Conservation (phyloP, 768 basidiomycete species). For the Boletus tomentosulus region DNA sequence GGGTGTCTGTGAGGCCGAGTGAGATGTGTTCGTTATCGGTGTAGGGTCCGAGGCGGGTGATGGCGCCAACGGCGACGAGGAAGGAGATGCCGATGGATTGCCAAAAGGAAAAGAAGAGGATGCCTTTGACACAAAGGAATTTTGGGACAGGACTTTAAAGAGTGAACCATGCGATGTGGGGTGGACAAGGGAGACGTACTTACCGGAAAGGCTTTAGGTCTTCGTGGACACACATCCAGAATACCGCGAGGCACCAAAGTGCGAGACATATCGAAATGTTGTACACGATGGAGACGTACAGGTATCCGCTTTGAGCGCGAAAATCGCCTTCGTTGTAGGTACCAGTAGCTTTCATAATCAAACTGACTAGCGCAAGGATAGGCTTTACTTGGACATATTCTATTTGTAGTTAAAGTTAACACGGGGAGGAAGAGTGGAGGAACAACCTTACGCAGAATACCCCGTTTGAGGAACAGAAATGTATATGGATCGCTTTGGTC, state of each 20-base stretch:
- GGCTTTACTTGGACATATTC: slow-evolving; percentile 99
- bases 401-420: slow-evolving; percentile 30
- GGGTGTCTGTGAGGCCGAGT: slow-evolving; percentile 80
- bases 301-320: slow-evolving; percentile 79
- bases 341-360: slow-evolving; percentile 81
- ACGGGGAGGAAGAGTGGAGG: background rate
- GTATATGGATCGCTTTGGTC: slow-evolving; percentile 95
- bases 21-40: slow-evolving; percentile 87
- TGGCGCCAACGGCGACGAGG: slow-evolving; percentile 77
- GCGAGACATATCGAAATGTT: slow-evolving; percentile 76
- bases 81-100: slow-evolving; percentile 84
- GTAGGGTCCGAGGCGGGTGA: slow-evolving; percentile 81
- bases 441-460: slow-evolving; percentile 73
- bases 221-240: slow-evolving; percentile 89
- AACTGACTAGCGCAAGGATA: slow-evolving; percentile 73
- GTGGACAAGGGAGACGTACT: slow-evolving; percentile 15
- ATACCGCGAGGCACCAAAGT: slow-evolving; percentile 90
- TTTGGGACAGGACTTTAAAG: slow-evolving; percentile 79
- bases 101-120: slow-evolving; percentile 99
- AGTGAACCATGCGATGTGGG: background rate
- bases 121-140: slow-evolving; percentile 97
- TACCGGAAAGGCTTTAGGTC: slow-evolving; percentile 89
- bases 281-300: slow-evolving; percentile 86
- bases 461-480: slow-evolving; percentile 90
- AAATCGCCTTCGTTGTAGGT: slow-evolving; percentile 91